These are phyloP conservation scores for Venturia asperata DNA, from an alignment of 2,329 filamentous ascomycete genomes.

Conservation along the genomic window DNA sequence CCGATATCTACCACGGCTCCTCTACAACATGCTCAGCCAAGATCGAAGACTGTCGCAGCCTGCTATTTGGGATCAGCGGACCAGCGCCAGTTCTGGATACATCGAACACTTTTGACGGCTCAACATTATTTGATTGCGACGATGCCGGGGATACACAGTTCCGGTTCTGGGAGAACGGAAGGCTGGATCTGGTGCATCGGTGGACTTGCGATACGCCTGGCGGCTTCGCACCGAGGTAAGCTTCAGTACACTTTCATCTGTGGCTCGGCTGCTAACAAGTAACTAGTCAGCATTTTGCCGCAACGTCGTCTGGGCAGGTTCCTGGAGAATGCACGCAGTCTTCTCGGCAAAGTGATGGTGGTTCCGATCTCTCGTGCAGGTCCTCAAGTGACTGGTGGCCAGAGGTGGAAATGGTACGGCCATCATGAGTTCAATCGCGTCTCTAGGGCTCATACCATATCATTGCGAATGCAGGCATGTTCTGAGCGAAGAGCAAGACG, in stretches of 20 bases:
- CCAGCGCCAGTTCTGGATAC: not conserved
- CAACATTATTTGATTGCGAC: not conserved
- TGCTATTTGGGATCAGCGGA: not conserved
- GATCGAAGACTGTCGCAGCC: not conserved
- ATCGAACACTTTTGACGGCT: not conserved
- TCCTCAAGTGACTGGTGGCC: not conserved
- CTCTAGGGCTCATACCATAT: too few relatives aligned
- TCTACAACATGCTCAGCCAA: not conserved
- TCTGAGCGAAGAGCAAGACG: too few relatives aligned
- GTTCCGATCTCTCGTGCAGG: not conserved
- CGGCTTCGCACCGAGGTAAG: not conserved
- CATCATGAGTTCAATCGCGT: not conserved
- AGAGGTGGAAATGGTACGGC: not conserved
- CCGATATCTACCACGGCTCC: slow-evolving; percentile 7
- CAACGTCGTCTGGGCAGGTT: not conserved
- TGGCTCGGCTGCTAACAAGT: not conserved
- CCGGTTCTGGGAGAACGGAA: slow-evolving; percentile 6
- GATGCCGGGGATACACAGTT: not conserved
- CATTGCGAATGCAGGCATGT: too few relatives aligned
- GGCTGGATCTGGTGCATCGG: slow-evolving; percentile 3
- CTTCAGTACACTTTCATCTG: too few relatives aligned
- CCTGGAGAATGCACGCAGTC: not conserved
- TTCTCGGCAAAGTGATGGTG: not conserved
- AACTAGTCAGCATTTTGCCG: slow-evolving; percentile 1
- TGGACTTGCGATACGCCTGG: slow-evolving; percentile 9